A percentile compares a stretch with the other conserved stretches of the same genome.
These are phyloP conservation scores for Chlorella vulgaris DNA, from an alignment of 139 green algal genomes.

Conservation along the genomic window DNA sequence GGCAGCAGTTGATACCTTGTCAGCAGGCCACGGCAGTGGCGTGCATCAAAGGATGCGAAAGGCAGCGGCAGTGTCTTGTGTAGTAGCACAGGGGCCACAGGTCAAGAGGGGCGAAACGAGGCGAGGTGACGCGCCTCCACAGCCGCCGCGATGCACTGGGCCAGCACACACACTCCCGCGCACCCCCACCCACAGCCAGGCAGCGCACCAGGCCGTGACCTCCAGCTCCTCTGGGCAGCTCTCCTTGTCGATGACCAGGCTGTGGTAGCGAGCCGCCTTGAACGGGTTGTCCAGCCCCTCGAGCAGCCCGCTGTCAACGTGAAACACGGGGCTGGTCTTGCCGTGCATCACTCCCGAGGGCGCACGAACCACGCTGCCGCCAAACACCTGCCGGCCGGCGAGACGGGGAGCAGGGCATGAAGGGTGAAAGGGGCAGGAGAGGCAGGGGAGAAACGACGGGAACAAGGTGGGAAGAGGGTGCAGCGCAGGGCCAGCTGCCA, in stretches of 20 bases:
- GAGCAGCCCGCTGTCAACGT: conserved; percentile 83
- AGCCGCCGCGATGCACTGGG: too few relatives aligned
- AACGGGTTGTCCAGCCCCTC: conserved; percentile 82
- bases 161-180: too few relatives aligned
- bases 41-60: too few relatives aligned
- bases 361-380: conserved; percentile 82
- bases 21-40: too few relatives aligned
- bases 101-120: too few relatives aligned
- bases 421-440: not conserved
- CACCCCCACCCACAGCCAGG: not conserved
- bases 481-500: not conserved
- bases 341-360: conserved; percentile 96
- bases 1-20: not conserved
- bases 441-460: not conserved
- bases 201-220: conserved; percentile 82
- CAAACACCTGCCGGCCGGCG: conserved; percentile 59
- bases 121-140: too few relatives aligned
- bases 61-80: too few relatives aligned
- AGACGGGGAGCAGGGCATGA: not conserved
- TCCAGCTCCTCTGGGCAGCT: conserved; percentile 92
- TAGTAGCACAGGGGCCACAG: too few relatives aligned
- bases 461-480: not conserved
- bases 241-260: conserved; percentile 92
- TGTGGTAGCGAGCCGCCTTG: conserved; percentile 88
- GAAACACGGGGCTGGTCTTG: conserved; percentile 91